phyloP scores from a whole-genome alignment of 2,329 filamentous ascomycete species.

The Leptographium wingfieldii region DNA sequence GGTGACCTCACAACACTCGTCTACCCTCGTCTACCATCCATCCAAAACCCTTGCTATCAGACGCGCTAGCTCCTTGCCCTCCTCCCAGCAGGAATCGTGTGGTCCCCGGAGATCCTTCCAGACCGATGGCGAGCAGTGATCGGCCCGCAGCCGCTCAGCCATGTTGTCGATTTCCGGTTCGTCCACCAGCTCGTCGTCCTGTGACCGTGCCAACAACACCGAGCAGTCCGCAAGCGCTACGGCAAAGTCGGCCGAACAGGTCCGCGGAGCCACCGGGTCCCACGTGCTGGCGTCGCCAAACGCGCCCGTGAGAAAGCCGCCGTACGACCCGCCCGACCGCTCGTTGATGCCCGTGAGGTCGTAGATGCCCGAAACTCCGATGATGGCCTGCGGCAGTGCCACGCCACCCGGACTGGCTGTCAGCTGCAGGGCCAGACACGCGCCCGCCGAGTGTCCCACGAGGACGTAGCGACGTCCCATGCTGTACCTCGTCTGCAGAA shows the following conservation, averaged over 20 bases:
- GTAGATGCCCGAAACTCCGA: neutral
- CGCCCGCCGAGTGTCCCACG: neutral
- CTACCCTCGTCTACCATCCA: no score
- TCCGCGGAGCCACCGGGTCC: neutral
- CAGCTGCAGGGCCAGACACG: neutral
- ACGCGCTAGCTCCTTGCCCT: neutral
- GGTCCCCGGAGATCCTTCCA: neutral
- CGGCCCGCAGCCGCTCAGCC: neutral
- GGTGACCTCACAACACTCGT: no score
- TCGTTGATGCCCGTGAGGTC: constrained; percentile 1
- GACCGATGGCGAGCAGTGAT: neutral
- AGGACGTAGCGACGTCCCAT: neutral
- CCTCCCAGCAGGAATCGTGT: neutral
- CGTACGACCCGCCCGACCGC: neutral
- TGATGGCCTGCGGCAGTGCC: neutral
- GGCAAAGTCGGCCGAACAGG: neutral
- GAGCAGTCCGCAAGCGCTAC: neutral
- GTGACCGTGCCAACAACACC: neutral
- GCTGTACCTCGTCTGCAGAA: neutral
- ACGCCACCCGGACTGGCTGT: neutral
- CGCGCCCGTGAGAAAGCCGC: neutral
- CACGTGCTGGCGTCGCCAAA: neutral
- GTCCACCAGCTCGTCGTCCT: neutral
- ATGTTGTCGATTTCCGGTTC: neutral
- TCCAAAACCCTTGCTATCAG: neutral